These are phyloP conservation scores for Cercospora sojina DNA, from an alignment of 2,329 filamentous ascomycete genomes.

Conservation along the genomic window DNA sequence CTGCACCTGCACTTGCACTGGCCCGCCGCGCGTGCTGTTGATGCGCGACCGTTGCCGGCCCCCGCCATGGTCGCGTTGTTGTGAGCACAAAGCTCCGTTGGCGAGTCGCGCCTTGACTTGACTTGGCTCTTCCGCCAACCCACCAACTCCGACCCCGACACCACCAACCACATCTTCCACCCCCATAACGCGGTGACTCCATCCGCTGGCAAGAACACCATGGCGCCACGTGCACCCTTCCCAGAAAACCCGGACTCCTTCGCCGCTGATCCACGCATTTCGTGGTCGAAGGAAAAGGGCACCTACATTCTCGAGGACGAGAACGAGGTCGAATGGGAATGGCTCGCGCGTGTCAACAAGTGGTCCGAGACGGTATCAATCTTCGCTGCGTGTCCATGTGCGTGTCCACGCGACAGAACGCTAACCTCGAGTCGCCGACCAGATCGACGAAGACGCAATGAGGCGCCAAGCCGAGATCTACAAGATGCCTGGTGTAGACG, in stretches of 20 bases:
- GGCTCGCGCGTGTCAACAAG: constrained; percentile 65
- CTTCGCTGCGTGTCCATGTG: background rate
- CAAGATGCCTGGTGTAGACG: constrained; percentile 59
- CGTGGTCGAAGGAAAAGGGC: constrained; percentile 79
- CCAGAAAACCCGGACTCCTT: constrained; percentile 65
- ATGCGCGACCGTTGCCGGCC: background rate
- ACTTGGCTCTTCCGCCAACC: background rate
- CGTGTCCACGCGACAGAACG: constrained; percentile 11
- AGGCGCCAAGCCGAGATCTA: constrained; percentile 63
- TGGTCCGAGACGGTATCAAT: constrained; percentile 67
- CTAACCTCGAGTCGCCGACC: constrained; percentile 26
- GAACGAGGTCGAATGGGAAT: constrained; percentile 82
- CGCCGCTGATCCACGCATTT: constrained; percentile 75
- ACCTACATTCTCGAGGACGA: constrained; percentile 77
- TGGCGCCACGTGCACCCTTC: constrained; percentile 41
- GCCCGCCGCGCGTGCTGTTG: background rate
- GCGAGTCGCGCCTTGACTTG: background rate
- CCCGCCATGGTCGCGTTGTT: background rate
- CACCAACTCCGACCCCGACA: background rate
- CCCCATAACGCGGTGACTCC: background rate
- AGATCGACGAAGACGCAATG: constrained; percentile 61
- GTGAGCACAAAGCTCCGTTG: background rate
- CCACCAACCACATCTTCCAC: background rate
- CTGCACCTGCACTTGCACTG: background rate
- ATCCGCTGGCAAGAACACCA: background rate